Conservation (phyloP, 139 green algal genomes). For the Pleodorina starrii region DNA sequence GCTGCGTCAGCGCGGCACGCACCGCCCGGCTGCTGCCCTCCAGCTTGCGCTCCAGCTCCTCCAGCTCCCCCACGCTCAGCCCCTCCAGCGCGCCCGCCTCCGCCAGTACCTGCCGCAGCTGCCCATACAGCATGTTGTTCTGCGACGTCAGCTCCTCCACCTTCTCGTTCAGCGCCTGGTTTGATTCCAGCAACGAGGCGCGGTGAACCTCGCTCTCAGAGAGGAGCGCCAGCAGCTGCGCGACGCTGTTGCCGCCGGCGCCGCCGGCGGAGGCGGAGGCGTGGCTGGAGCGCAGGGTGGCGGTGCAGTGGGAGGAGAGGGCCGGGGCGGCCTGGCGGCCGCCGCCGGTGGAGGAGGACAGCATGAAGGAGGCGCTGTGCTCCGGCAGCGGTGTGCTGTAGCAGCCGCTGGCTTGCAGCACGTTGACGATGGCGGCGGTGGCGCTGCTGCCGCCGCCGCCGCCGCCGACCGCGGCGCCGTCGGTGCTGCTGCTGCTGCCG, state of each 20-base stretch:
- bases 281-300: neutral
- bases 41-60: constrained; percentile 60
- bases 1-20: constrained; percentile 58
- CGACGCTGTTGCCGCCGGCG: constrained; percentile 11
- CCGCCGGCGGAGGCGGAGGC: neutral
- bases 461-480: too few relatives aligned
- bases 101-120: constrained; percentile 42
- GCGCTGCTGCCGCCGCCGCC: too few relatives aligned
- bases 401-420: constrained; percentile 12
- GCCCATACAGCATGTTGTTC: constrained; percentile 42
- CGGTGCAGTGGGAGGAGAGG: constrained; percentile 2
- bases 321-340: neutral
- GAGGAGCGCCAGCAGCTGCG: constrained; percentile 50
- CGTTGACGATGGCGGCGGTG: neutral
- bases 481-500: neutral
- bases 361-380: neutral
- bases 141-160: constrained; percentile 49
- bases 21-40: constrained; percentile 46
- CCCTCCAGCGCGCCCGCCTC: constrained; percentile 45
- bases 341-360: neutral
- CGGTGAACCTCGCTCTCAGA: constrained; percentile 20
- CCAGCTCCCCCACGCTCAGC: constrained; percentile 3
- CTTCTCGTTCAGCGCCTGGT: constrained; percentile 14
- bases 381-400: constrained; percentile 32
- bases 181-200: neutral